phyloP scores from a whole-genome alignment of 495 filamentous ascomycete species.

The Penicillium manginii region DNA sequence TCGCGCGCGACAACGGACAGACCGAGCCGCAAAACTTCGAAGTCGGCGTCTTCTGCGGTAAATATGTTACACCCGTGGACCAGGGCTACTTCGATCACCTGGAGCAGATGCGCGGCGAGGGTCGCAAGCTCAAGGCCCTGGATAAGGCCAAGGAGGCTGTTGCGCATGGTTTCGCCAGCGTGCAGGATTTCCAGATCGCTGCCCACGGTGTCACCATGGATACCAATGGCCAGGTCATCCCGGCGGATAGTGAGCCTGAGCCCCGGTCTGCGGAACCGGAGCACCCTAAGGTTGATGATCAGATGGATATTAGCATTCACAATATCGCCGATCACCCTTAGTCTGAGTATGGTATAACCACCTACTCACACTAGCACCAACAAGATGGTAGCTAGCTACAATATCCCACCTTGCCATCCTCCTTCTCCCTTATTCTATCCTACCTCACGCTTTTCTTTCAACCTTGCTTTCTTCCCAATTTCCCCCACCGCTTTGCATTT shows the following conservation, averaged over 20 bases:
- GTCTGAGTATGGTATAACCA: slow-evolving; percentile 12
- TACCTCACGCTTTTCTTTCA: background rate
- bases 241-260: slow-evolving; percentile 29
- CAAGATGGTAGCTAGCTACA: no score
- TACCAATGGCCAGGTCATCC: slow-evolving; percentile 59
- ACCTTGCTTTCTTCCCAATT: slow-evolving; percentile 4
- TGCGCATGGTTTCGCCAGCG: slow-evolving; percentile 63
- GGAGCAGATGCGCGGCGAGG: slow-evolving; percentile 74
- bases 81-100: slow-evolving; percentile 88
- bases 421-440: background rate
- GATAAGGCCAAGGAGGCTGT: slow-evolving; percentile 72
- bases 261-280: slow-evolving; percentile 22
- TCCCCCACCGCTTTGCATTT: slow-evolving; percentile 16
- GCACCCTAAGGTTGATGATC: slow-evolving; percentile 47
- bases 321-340: slow-evolving; percentile 58
- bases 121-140: slow-evolving; percentile 69
- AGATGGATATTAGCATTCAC: slow-evolving; percentile 65
- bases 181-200: slow-evolving; percentile 64
- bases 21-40: slow-evolving; percentile 71
- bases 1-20: slow-evolving; percentile 56
- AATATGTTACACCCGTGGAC: slow-evolving; percentile 82
- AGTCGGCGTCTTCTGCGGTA: slow-evolving; percentile 94
- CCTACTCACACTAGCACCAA: background rate
- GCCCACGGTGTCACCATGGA: slow-evolving; percentile 64
- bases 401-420: background rate